Evolutionary conservation across 495 filamentous ascomycete species (phyloP), one percentile per base, ranked within the genome.

Genomic region (Penicillium parvum): DNA sequence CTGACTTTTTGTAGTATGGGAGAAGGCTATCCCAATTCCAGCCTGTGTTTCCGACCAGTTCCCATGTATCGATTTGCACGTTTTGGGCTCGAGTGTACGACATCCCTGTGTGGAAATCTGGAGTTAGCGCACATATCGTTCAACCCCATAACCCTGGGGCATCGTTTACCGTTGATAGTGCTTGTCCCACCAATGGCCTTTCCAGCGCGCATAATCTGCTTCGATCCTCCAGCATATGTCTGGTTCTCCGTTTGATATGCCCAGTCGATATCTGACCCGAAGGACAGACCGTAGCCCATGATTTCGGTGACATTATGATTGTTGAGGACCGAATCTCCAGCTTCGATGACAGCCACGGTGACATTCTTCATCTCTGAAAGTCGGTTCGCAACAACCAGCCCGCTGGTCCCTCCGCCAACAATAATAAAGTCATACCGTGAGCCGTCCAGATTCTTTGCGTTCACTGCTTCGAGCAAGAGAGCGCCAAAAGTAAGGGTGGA

Each of bases 21-120:
- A 79, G 51, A 16, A 86, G 55, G 23, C 52, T 73, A 1, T 70
- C 43, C 77, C 79, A 85, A 42, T 67, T 73, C 82, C 82, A 85
- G n/a, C 79, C 78, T 2, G 70, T 64, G 49, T 83, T 84, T 2
- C 83, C 81, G 3, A 83, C 55, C 3, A 51, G 52, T 42, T 72
- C 65, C 82, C 82, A 84, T 2, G 70, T 61, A 47, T 85, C 75
- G 44, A 67, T 65, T 53, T 59, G 63, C 12, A 46, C 64, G 3
- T 41, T 48, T 40, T 65, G 57, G 0, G 60, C 61, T 17, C 60
- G 55, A 22, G 65, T 60, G 26, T 77, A 76, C 8, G 72, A 65
- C 69, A 75, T 72, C 16, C 73, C 72, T 75, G 37, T 19, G 1
- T 5, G 4, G n/a, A n/a, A 42, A 16, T 12, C 3, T 19, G 14